Evolutionary conservation across 306 rosid genomes (phyloP), one percentile per base, ranked within the genome.

Genomic region (Senna siamea): DNA sequence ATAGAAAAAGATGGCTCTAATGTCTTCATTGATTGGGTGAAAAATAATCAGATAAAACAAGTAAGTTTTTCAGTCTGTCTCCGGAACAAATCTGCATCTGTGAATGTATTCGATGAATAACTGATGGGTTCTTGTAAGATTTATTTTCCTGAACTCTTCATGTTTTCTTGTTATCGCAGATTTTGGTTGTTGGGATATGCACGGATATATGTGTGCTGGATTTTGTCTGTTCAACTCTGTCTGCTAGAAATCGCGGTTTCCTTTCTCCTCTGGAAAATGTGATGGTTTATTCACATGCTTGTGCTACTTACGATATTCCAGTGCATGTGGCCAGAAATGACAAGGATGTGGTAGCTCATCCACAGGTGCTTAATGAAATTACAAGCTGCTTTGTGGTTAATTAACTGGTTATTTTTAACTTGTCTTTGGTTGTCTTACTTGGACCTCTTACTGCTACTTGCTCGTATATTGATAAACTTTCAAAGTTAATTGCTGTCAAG

Each of bases 131-230:
- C n/a, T n/a, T n/a, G 5, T 5, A 32, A 32, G 37, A 2, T 2
- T 5, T 32, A 5, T 38, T 5, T 4, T 38, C 6, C 9, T 38
- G 6, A 1, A 38, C 9, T 38, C 6, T 55, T 28, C 15, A 53
- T 75, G 58, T 4, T 78, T 77, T 35, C 82, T 56, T 32, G 37
- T 69, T 50, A 69, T 58, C 48, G 20, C 74, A 93, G 98, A 82
- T 94, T 80, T 66, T 94, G 87, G 96, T 89, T 40, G 83, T 84
- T 37, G 97, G 97, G 70, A 89, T 94, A 78, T 89, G 98, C 82
- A 91, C 97, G 5, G 98, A 91, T 67, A 61, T 94, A 71, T 94
- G 97, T 23, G 95, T 94, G 71, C 88, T 94, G 56, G 98, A 94
- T 84, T 91, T 94, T 79, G 92, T 83, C 50, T 81, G 88, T 57